Evolutionary conservation across 163 green algal genomes (phyloP), one percentile per base, ranked within the genome.

Genomic region (Coccomyxa subellipsoidea): DNA sequence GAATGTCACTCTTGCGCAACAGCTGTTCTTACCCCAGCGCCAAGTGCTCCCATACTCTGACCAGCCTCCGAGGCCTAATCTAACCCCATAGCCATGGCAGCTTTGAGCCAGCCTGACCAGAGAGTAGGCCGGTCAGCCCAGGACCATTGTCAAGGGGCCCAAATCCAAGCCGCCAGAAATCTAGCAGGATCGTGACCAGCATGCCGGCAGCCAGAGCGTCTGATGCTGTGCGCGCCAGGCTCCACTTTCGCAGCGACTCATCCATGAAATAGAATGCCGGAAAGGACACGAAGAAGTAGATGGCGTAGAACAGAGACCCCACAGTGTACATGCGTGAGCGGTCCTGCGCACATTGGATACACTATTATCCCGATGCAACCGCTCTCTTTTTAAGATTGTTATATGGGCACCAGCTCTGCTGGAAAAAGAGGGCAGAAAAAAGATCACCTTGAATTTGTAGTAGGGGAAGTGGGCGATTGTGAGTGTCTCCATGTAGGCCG

Each of bases 251-350:
- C 4, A 81, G 76, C 2, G 90, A 81, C 83, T 99, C 96, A 39
- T 98, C 96, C 77, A 98, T 94, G 0, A 89, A 80, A 83, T 94
- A 97, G 85, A 97, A 98, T 89, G 97, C 93, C 35, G 96, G 96
- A 85, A 98, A 99, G 59, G 88, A 95, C 38, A 98, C 95, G 75
- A 98, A 97, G 84, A 99, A 99, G 89, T 99, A 99, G 81, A 99
- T 98, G 38, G 95, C 96, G 80, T 99, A 99, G 84, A 98, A 99
- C 5, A 98, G 87, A 15, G 89, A 95, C 32, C 96, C 96, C 27
- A 98, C 84, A 18, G 82, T 94, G 90, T 98, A 98, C 94, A 98
- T 98, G 76, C 73, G 54, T 23, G 34, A 69, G 78, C 85, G 86
- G 80, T 92, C 82, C 86, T 89, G 82, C 80, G 75, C 36, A 35